Base-by-base conservation (phyloP, 805 yeast species). In the Myxozyma lipomycoides region DNA sequence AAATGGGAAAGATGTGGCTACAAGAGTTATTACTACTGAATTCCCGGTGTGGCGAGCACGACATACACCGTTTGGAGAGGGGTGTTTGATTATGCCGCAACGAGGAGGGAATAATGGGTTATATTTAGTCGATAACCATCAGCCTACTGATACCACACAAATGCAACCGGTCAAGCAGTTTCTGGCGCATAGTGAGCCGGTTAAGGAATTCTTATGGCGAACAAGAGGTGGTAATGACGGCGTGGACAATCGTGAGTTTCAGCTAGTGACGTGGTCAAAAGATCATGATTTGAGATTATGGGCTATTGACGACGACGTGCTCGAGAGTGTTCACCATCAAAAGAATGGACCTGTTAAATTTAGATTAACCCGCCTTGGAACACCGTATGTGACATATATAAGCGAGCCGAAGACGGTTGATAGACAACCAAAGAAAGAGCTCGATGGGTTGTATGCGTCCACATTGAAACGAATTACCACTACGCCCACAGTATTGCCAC, bases 31-130 rank as follows among this genome's bases (percentile, higher is more conserved):
- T 0, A 65, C 72, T 7, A 81, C 96, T 0, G 84, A 78, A 38
- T 91, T 83, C 64, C 97, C 98, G 0, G 86, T 93, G 1, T 82
- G 95, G 71, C 75, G 95, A 55, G 95, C 97, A 0, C 71, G 98
- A 42, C 82, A 83, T 51, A 72, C 90, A 34, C 98, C 98, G 0
- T 88, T 88, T 71, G 98, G 98, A 0, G 74, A 77, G 30, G 84
- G 95, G 1, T 86, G 91, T 64, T 87, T 93, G 4, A 79, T 93
- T 1, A 84, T 89, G 86, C 98, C 98, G 0, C 73, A 86, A 50
- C 71, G 95, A 44, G 96, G 96, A 0, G 97, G 97, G 2, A 75
- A 78, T 18, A 82, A 84, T 64, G 70, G 82, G 1, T 70, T 83
- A 3, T 78, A 75, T 59, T 69, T 83, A 4, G 75, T 80, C n/a